Percentiles rank a stretch among this genome's conserved stretches.
phyloP scores from a whole-genome alignment of 2,329 filamentous ascomycete species.

The Arthrobotrys sinensis region DNA sequence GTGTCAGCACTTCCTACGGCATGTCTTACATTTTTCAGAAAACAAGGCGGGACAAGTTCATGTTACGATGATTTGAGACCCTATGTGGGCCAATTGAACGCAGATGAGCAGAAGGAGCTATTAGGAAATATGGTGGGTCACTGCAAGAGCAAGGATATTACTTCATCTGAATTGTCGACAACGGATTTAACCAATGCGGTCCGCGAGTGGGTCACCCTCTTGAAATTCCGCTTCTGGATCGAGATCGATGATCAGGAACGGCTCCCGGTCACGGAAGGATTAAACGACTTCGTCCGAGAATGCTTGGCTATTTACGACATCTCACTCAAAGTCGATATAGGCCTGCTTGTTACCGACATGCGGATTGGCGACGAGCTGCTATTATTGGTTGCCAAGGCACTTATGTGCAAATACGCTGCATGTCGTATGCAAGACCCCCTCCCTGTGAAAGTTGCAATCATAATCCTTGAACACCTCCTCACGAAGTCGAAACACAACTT shows the following conservation, averaged over 20 bases:
- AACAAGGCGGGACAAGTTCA: slow-evolving; percentile 63
- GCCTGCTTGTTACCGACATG: slow-evolving; percentile 64
- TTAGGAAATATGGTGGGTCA: slow-evolving; percentile 59
- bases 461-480: slow-evolving; percentile 63
- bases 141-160: slow-evolving; percentile 50
- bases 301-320: slow-evolving; percentile 61
- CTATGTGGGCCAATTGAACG: slow-evolving; percentile 63
- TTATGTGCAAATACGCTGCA: slow-evolving; percentile 63
- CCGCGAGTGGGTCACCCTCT: slow-evolving; percentile 29
- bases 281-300: slow-evolving; percentile 42
- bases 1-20: slow-evolving; percentile 62
- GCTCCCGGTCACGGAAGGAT: slow-evolving; percentile 31
- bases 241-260: slow-evolving; percentile 58
- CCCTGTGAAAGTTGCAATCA: slow-evolving; percentile 62
- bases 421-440: slow-evolving; percentile 61
- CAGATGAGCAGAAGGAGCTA: slow-evolving; percentile 61
- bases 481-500: slow-evolving; percentile 67
- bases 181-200: slow-evolving; percentile 45
- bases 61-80: slow-evolving; percentile 65
- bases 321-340: slow-evolving; percentile 63
- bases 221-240: slow-evolving; percentile 55
- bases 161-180: slow-evolving; percentile 42
- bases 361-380: slow-evolving; percentile 65
- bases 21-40: slow-evolving; percentile 64
- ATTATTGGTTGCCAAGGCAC: slow-evolving; percentile 64